These are phyloP conservation scores for Hansenula lynferdii DNA, from an alignment of 1,139 yeast genomes.

Conservation along the genomic window DNA sequence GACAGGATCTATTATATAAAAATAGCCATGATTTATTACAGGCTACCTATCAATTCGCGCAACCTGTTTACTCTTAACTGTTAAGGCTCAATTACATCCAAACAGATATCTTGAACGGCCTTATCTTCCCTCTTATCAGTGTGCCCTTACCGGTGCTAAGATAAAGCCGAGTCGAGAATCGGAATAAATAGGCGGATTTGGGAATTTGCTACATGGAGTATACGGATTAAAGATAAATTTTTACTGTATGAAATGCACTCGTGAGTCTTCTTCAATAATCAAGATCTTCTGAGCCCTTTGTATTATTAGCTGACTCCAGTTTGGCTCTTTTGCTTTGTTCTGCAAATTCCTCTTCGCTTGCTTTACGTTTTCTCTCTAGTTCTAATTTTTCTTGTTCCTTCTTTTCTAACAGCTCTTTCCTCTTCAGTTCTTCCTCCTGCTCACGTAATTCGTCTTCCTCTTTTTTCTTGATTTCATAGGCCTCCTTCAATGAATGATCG, in stretches of 20 bases:
- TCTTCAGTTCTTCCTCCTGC: conserved; percentile 3
- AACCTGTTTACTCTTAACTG: no score
- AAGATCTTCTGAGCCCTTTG: conserved; percentile 5
- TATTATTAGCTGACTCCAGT: conserved; percentile 6
- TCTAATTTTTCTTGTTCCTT: conserved; percentile 5
- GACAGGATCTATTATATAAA: no score
- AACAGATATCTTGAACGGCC: neutral
- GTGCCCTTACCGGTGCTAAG: neutral
- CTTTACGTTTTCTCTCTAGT: conserved; percentile 16
- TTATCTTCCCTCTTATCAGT: conserved; percentile 2
- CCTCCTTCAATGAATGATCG: conserved; percentile 12
- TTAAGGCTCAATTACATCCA: neutral
- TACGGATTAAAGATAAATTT: no score
- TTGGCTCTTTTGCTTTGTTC: conserved; percentile 14
- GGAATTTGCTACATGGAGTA: no score
- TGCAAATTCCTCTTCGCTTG: conserved; percentile 12
- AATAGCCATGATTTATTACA: no score
- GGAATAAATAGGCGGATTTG: neutral
- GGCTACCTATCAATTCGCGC: no score
- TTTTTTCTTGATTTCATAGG: conserved; percentile 6
- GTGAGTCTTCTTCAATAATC: conserved; percentile 7
- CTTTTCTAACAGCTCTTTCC: conserved; percentile 1
- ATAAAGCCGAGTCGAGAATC: neutral
- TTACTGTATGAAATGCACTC: no score
- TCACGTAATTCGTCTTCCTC: neutral